Percentiles rank a stretch among this genome's conserved stretches.
Evolutionary conservation across 2,329 filamentous ascomycete species (phyloP).

Genomic region (Penicillium sp.): DNA sequence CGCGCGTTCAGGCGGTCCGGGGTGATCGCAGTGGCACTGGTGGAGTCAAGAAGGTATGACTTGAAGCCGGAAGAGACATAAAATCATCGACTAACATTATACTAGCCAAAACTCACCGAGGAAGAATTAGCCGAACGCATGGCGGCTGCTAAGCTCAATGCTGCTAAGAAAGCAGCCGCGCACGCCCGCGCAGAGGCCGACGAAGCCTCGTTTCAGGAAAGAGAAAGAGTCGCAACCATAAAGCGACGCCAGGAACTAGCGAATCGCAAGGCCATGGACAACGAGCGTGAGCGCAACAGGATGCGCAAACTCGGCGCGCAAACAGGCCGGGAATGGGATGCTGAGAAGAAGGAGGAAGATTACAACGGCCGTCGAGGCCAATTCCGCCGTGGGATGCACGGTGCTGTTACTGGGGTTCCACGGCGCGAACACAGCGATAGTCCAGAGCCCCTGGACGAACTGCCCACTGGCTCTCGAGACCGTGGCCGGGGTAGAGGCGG

Average conservation of each 20-base stretch:
- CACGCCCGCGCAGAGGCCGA: constrained; percentile 67
- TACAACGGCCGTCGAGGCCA: constrained; percentile 42
- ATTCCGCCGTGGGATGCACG: constrained; percentile 50
- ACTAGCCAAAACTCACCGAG: constrained; percentile 60
- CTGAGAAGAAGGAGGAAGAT: constrained; percentile 56
- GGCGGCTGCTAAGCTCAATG: constrained; percentile 58
- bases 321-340: constrained; percentile 60
- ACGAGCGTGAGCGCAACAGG: constrained; percentile 59
- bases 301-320: constrained; percentile 56
- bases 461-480: constrained; percentile 1
- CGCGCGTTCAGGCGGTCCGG: constrained; percentile 45
- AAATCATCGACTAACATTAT: constrained; percentile 22
- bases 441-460: constrained; percentile 21
- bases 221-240: constrained; percentile 57
- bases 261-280: constrained; percentile 58
- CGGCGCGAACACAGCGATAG: constrained; percentile 26
- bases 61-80: not conserved
- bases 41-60: constrained; percentile 44
- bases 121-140: constrained; percentile 60
- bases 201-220: constrained; percentile 58
- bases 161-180: constrained; percentile 55
- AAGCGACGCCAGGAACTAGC: constrained; percentile 49
- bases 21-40: constrained; percentile 55
- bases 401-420: constrained; percentile 42
- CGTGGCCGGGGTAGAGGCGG: constrained; percentile 19